phyloP scores from a whole-genome alignment of 2,329 filamentous ascomycete species.

The Apiospora pterosperma region DNA sequence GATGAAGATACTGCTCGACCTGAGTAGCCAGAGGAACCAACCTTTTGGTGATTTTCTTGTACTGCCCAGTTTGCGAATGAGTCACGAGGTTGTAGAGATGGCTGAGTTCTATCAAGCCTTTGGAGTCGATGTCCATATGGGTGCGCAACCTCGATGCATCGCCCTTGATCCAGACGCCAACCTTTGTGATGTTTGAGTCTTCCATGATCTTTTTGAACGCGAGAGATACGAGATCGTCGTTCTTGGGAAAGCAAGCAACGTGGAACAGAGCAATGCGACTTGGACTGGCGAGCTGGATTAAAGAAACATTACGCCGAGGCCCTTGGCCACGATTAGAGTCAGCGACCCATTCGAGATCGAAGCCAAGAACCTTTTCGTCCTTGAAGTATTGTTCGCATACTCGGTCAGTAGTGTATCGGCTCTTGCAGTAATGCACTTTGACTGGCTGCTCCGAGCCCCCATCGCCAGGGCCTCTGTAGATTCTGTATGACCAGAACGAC shows the following conservation, averaged over 20 bases:
- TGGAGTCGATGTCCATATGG: conserved; percentile 61
- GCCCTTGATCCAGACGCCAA: conserved; percentile 71
- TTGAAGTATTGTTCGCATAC: conserved; percentile 64
- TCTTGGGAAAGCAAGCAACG: conserved; percentile 58
- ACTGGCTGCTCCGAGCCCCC: conserved; percentile 48
- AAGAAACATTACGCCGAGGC: conserved; percentile 67
- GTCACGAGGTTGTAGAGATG: conserved; percentile 78
- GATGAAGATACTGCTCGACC: conserved; percentile 64
- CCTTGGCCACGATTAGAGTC: conserved; percentile 43
- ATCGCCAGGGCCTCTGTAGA: conserved; percentile 57
- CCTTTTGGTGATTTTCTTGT: conserved; percentile 59
- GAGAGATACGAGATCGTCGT: conserved; percentile 62
- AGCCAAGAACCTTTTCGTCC: conserved; percentile 69
- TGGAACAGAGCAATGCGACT: conserved; percentile 80
- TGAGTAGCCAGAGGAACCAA: conserved; percentile 66
- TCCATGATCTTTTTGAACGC: conserved; percentile 71
- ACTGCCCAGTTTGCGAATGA: conserved; percentile 50
- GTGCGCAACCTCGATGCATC: conserved; percentile 67
- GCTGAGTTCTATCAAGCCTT: conserved; percentile 75
- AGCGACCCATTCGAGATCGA: conserved; percentile 82
- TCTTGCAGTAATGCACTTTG: conserved; percentile 75
- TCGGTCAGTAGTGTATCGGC: conserved; percentile 61
- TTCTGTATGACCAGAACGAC: conserved; percentile 65
- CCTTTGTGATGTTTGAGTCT: conserved; percentile 65
- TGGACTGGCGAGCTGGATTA: conserved; percentile 79